Base-by-base conservation (phyloP, 768 basidiomycete species). In the Tephrocybe sp. region DNA sequence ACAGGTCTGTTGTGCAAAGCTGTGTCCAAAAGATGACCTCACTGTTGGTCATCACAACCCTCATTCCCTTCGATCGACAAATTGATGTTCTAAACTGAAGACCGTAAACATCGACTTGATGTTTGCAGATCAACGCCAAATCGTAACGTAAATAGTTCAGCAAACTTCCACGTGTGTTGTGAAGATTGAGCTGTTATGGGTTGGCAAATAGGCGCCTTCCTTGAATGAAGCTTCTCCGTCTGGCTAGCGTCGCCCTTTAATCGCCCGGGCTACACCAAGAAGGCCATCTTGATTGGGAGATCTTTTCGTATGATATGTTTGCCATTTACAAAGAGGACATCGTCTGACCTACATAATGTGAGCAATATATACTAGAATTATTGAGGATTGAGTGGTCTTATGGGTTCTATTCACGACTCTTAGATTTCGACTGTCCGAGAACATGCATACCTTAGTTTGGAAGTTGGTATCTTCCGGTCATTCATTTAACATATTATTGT, bases 141-240 rank as follows among this genome's bases (percentile, higher is more conserved):
- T 50, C 41, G 26, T 30, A 50, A 32, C 18, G 28, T 14, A 34
- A 50, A 42, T 24, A 43, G 21, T 32, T 33, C 21, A 44, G 32
- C n/a, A 10, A 20, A 4, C n/a, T n/a, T n/a, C 32, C 21, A 38
- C 2, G 39, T 33, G 26, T 25, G 4, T 32, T 20, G 38, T n/a
- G 34, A 36, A 36, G 34, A 36, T 36, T 4, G 34, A 15, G 9
- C 11, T 15, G 7, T 14, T 14, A 15, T 8, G 34, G 15, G 15
- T 36, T 7, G 7, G 7, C 34, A 10, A 10, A n/a, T 36, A 36
- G 11, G 9, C 15, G 34, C 15, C 34, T 10, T 12, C 34, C 15
- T 36, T 36, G 9, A 7, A 4, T n/a, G 7, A 12, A 8, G 34
- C 34, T 12, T 36, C 9, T 36, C 28, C 5, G 12, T 5, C 15